Evolutionary conservation across 139 green algal genomes (phyloP).

Genomic region (Volvox africanus): DNA sequence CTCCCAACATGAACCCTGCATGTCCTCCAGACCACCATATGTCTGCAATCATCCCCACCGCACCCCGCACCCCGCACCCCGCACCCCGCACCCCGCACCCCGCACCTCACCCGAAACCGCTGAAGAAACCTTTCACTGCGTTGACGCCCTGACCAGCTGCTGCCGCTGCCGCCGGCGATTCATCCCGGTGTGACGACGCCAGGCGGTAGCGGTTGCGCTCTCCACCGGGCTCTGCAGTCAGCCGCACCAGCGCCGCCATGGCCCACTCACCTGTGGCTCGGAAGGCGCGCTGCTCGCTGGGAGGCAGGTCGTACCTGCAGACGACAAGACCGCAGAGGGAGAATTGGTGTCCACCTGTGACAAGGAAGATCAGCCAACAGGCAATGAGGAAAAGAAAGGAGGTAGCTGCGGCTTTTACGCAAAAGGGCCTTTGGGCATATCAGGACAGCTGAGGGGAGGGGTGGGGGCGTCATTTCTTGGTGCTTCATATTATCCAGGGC

Average conservation of each 20-base stretch:
- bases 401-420: not conserved
- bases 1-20: too few species aligned
- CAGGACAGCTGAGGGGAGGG: too few species aligned
- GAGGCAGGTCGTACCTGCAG: constrained; percentile 30
- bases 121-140: constrained; percentile 5
- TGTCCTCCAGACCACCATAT: too few species aligned
- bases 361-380: not conserved
- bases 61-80: not conserved
- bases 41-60: too few species aligned
- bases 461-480: too few species aligned
- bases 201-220: constrained; percentile 30
- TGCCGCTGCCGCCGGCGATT: not conserved
- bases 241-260: constrained; percentile 50
- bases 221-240: constrained; percentile 42
- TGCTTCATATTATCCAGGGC: too few species aligned
- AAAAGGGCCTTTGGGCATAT: too few species aligned
- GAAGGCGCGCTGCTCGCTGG: constrained; percentile 47
- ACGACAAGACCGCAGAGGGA: not conserved
- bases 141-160: not conserved
- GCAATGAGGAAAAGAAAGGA: not conserved
- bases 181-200: constrained; percentile 11
- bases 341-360: too few species aligned
- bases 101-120: constrained; percentile 11
- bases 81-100: not conserved
- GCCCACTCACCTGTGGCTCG: constrained; percentile 49